A percentile compares a stretch with the other conserved stretches of the same genome.
Conservation (phyloP, 2,329 filamentous ascomycete genomes). For the Trichoderma koningii region DNA sequence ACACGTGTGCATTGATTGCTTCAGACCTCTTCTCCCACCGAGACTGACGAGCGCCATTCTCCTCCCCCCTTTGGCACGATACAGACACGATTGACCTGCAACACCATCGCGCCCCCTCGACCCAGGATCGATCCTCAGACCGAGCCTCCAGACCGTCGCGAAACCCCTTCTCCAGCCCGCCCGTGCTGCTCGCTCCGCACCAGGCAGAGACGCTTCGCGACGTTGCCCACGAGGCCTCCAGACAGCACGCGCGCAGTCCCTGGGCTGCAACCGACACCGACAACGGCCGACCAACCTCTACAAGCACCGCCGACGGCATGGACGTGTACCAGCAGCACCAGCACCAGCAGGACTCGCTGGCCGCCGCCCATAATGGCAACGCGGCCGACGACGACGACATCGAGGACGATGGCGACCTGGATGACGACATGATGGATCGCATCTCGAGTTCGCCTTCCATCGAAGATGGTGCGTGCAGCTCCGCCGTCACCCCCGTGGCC, state of each 20-base stretch:
- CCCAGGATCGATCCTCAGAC: conserved; percentile 69
- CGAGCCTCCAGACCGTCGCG: conserved; percentile 42
- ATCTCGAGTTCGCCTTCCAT: conserved; percentile 99
- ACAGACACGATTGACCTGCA: conserved; percentile 94
- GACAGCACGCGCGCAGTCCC: conserved; percentile 69
- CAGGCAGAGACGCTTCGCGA: conserved; percentile 83
- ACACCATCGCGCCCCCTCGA: conserved; percentile 77
- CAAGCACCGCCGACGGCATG: conserved; percentile 35
- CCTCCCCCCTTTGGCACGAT: conserved; percentile 14
- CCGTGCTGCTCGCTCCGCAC: conserved; percentile 64
- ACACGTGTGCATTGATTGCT: conserved; percentile 27
- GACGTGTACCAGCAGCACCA: conserved; percentile 41
- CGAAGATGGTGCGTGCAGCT: conserved; percentile 88
- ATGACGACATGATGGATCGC: conserved; percentile 96
- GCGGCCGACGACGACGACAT: conserved; percentile 65
- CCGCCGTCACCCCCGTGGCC: conserved; percentile 39
- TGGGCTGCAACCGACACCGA: conserved; percentile 50
- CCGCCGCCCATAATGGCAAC: conserved; percentile 64
- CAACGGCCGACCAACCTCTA: conserved; percentile 27
- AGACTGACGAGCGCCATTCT: conserved; percentile 30
- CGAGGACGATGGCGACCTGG: conserved; percentile 69
- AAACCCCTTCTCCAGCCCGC: conserved; percentile 45
- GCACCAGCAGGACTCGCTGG: conserved; percentile 59
- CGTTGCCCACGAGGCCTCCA: conserved; percentile 72
- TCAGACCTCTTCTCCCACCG: conserved; percentile 3